Conservation (phyloP, 805 yeast species). For the Wickerhamiella occidentalis region DNA sequence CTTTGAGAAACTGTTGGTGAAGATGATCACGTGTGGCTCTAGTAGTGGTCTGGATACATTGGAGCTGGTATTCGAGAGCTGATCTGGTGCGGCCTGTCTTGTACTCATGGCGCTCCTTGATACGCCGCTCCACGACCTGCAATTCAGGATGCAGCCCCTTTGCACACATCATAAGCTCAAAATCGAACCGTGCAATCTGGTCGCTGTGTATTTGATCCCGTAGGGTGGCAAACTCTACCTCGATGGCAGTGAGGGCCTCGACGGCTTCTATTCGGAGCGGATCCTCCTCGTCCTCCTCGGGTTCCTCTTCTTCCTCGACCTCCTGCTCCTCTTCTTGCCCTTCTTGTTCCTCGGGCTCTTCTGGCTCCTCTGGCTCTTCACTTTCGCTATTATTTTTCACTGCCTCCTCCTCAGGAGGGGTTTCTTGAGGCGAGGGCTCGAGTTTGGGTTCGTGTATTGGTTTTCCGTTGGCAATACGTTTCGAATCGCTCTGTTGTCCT, state of each 20-base stretch:
- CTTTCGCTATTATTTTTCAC: slow-evolving; percentile 4
- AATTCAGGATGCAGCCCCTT: slow-evolving; percentile 90
- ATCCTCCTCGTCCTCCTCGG: slow-evolving; percentile 17
- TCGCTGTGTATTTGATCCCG: slow-evolving; percentile 79
- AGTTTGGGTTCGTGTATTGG: not conserved
- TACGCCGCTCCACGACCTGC: slow-evolving; percentile 52
- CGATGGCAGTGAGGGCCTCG: slow-evolving; percentile 64
- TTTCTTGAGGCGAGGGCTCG: not conserved
- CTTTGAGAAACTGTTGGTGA: slow-evolving; percentile 71
- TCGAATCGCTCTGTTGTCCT: not conserved
- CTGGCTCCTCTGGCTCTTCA: slow-evolving; percentile 4
- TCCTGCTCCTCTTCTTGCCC: slow-evolving; percentile 13
- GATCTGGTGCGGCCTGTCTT: slow-evolving; percentile 42
- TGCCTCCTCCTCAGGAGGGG: not conserved
- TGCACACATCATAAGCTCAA: slow-evolving; percentile 74
- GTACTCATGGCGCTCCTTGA: slow-evolving; percentile 62
- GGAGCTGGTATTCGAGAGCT: slow-evolving; percentile 51
- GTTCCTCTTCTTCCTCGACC: slow-evolving; percentile 17
- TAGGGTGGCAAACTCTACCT: slow-evolving; percentile 71
- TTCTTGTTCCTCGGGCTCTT: slow-evolving; percentile 5
- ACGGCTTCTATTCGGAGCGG: slow-evolving; percentile 49
- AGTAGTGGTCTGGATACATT: slow-evolving; percentile 71
- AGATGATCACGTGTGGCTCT: slow-evolving; percentile 63
- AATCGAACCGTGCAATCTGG: slow-evolving; percentile 60
- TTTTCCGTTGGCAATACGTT: not conserved